phyloP scores from a whole-genome alignment of 495 filamentous ascomycete genomes.

The Podospora didyma region DNA sequence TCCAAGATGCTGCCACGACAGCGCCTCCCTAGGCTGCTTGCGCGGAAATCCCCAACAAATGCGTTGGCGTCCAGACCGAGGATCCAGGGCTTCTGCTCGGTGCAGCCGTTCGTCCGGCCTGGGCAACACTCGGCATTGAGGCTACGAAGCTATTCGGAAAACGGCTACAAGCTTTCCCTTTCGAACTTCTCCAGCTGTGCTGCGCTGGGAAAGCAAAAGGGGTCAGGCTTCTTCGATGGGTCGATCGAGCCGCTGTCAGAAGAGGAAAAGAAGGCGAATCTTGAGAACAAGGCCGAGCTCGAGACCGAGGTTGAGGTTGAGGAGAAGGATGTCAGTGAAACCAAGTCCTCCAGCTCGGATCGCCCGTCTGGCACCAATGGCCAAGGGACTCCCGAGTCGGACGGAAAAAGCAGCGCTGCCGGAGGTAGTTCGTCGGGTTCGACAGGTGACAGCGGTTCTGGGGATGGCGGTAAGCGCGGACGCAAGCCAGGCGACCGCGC shows the following conservation, averaged over 20 bases:
- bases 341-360: conserved; percentile 38
- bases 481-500: conserved; percentile 67
- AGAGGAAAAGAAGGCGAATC: conserved; percentile 45
- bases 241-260: conserved; percentile 38
- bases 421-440: conserved; percentile 38
- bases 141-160: conserved; percentile 12
- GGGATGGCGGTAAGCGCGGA: conserved; percentile 50
- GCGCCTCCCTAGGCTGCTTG: conserved; percentile 22
- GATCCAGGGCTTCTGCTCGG: conserved; percentile 12
- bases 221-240: conserved; percentile 40
- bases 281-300: conserved; percentile 25
- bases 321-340: conserved; percentile 29
- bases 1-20: conserved; percentile 32
- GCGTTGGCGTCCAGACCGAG: conserved; percentile 12
- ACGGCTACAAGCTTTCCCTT: conserved; percentile 10
- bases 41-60: conserved; percentile 13
- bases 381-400: conserved; percentile 33
- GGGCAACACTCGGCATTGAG: conserved; percentile 11
- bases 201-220: conserved; percentile 37
- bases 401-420: conserved; percentile 40
- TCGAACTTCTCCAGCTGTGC: conserved; percentile 39
- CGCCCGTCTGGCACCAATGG: conserved; percentile 23
- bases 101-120: conserved; percentile 11
- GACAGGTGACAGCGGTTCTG: conserved; percentile 36
- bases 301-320: conserved; percentile 29